Conservation (phyloP, 805 yeast species). For the Candida chauliodis region DNA sequence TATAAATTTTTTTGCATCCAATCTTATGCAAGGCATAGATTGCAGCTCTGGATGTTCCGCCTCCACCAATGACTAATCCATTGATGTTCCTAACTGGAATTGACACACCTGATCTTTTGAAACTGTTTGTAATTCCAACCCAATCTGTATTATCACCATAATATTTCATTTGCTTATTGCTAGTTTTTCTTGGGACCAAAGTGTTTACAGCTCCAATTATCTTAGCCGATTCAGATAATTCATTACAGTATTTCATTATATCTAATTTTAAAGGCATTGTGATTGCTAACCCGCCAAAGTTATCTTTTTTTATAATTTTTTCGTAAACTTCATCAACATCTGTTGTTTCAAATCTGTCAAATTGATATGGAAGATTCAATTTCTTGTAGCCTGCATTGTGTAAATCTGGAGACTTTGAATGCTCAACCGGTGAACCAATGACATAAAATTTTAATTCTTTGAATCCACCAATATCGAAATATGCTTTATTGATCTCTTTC, state of each 20-base stretch:
- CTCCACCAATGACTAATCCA: constrained; percentile 92
- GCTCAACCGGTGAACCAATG: constrained; percentile 78
- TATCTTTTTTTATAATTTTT: constrained; percentile 43
- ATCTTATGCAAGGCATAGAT: constrained; percentile 75
- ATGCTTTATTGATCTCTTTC: constrained; percentile 56
- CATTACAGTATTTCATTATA: constrained; percentile 62
- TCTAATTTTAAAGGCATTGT: constrained; percentile 91
- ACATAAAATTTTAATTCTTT: constrained; percentile 59
- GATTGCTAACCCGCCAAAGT: constrained; percentile 91
- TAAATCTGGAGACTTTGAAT: constrained; percentile 84
- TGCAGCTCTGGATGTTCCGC: constrained; percentile 97
- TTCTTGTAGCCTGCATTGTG: constrained; percentile 76
- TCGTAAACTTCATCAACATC: constrained; percentile 55
- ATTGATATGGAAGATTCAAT: constrained; percentile 75
- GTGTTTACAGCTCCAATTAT: constrained; percentile 95
- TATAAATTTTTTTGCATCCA: constrained; percentile 74
- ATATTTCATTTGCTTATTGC: constrained; percentile 29
- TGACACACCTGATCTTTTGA: constrained; percentile 60
- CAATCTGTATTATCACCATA: constrained; percentile 94
- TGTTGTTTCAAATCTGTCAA: constrained; percentile 64
- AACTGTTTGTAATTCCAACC: constrained; percentile 78
- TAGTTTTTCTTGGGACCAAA: constrained; percentile 61
- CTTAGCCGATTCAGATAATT: constrained; percentile 71
- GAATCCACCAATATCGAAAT: constrained; percentile 61
- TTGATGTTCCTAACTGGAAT: constrained; percentile 33